Conservation (phyloP, 164 flowering plant genomes). For the Magnolia changhungtana region DNA sequence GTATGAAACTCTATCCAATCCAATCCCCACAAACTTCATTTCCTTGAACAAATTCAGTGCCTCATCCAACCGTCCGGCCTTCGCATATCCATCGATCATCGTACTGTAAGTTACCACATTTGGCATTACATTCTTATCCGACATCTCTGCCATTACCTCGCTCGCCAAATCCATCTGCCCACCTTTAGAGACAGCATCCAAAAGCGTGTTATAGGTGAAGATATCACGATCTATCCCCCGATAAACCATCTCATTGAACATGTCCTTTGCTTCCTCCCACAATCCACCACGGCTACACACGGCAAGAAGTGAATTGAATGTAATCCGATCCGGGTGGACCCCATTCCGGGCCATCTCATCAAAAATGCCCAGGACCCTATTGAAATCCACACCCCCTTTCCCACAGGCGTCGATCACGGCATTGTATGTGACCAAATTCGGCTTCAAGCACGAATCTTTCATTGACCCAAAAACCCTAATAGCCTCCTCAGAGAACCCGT, state of each 20-base stretch:
- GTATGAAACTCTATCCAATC: slow-evolving; percentile 77
- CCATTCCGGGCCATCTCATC: slow-evolving; percentile 75
- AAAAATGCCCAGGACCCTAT: slow-evolving; percentile 48
- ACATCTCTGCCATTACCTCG: slow-evolving; percentile 81
- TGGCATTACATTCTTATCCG: slow-evolving; percentile 57
- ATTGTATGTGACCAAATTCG: slow-evolving; percentile 91
- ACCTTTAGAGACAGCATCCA: slow-evolving; percentile 90
- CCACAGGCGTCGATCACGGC: slow-evolving; percentile 97
- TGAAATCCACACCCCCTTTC: slow-evolving; percentile 83
- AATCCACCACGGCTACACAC: slow-evolving; percentile 82
- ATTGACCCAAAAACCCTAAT: slow-evolving; percentile 63
- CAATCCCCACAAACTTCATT: slow-evolving; percentile 71
- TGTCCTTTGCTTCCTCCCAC: slow-evolving; percentile 72
- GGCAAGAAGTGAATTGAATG: slow-evolving; percentile 86
- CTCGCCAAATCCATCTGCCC: slow-evolving; percentile 85
- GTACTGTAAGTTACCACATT: slow-evolving; percentile 96
- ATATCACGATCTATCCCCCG: slow-evolving; percentile 80
- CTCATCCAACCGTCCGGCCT: slow-evolving; percentile 73
- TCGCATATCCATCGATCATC: slow-evolving; percentile 87
- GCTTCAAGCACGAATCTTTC: slow-evolving; percentile 67
- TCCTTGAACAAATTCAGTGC: slow-evolving; percentile 67
- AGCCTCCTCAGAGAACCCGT: slow-evolving; percentile 68
- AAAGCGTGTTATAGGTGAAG: slow-evolving; percentile 80
- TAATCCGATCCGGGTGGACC: slow-evolving; percentile 84
- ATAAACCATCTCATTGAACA: slow-evolving; percentile 72